These are phyloP conservation scores for Magnusiomyces starmeri DNA, from an alignment of 1,139 yeast genomes.

Conservation along the genomic window DNA sequence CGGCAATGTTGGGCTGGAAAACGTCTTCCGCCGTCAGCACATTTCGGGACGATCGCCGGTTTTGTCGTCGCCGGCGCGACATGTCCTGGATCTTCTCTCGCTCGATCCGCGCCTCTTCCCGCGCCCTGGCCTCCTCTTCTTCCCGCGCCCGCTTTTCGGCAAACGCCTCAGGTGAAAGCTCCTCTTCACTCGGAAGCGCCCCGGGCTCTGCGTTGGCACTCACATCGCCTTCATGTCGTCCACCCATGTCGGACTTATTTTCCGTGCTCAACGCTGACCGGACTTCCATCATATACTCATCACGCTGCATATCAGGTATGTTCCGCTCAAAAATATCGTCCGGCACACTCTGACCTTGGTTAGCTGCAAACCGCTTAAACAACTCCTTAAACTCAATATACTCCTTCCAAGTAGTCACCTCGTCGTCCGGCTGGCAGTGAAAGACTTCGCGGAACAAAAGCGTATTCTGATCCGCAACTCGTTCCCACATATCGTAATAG, in stretches of 20 bases:
- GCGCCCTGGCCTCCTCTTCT: not conserved
- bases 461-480: slow-evolving; percentile 79
- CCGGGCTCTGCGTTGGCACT: not conserved
- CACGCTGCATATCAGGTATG: slow-evolving; percentile 12
- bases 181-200: not conserved
- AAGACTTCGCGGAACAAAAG: slow-evolving; percentile 74
- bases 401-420: slow-evolving; percentile 81
- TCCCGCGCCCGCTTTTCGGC: not conserved
- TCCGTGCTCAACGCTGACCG: not conserved
- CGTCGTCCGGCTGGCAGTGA: slow-evolving; percentile 91
- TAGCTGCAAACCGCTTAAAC: slow-evolving; percentile 32
- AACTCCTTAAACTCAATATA: slow-evolving; percentile 55
- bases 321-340: slow-evolving; percentile 11
- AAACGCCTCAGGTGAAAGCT: not conserved
- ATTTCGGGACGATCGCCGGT: slow-evolving; percentile 5
- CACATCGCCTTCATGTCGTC: not conserved
- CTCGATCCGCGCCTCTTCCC: not conserved
- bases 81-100: slow-evolving; percentile 8
- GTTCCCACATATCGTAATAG: slow-evolving; percentile 83
- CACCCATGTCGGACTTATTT: not conserved
- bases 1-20: slow-evolving; percentile 71
- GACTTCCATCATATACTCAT: not conserved
- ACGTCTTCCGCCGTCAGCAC: slow-evolving; percentile 39
- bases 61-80: slow-evolving; percentile 9
- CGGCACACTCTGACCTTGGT: slow-evolving; percentile 27